Conservation (phyloP, 305 asterid species). For the Plantago lanceolata region DNA sequence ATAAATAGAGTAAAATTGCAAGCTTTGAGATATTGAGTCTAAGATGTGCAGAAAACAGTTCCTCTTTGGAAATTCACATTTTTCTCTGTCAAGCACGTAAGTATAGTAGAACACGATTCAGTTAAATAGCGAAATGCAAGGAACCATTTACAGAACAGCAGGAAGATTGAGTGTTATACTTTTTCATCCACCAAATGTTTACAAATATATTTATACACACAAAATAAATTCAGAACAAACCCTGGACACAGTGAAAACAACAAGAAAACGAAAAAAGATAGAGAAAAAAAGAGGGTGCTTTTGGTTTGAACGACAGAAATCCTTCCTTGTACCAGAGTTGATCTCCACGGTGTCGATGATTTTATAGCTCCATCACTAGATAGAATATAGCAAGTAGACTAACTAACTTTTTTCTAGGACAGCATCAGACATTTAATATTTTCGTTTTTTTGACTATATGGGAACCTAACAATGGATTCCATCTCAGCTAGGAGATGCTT, state of each 20-base stretch:
- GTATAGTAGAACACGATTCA: neutral
- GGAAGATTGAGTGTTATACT: neutral
- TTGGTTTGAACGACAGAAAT: neutral
- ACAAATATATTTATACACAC: constrained; percentile 24
- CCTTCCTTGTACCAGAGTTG: neutral
- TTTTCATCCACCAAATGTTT: constrained; percentile 14
- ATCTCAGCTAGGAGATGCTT: constrained; percentile 24
- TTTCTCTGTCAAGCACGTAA: neutral
- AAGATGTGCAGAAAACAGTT: neutral
- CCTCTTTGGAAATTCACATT: neutral
- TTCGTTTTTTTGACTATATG: neutral
- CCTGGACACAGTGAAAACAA: neutral
- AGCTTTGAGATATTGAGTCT: constrained; percentile 1
- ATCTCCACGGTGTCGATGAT: constrained; percentile 3
- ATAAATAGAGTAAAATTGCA: neutral
- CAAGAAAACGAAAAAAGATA: neutral
- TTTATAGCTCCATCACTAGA: constrained; percentile 8
- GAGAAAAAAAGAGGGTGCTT: neutral
- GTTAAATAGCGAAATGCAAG: neutral
- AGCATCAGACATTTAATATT: neutral
- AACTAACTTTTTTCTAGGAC: neutral
- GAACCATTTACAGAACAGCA: neutral
- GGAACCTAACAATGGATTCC: neutral
- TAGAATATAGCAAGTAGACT: neutral
- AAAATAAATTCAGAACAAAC: constrained; percentile 14